Percentiles rank a stretch among this genome's conserved stretches.
Evolutionary conservation across 257 asterid species (phyloP).

Genomic region (Solanum arcanum): DNA sequence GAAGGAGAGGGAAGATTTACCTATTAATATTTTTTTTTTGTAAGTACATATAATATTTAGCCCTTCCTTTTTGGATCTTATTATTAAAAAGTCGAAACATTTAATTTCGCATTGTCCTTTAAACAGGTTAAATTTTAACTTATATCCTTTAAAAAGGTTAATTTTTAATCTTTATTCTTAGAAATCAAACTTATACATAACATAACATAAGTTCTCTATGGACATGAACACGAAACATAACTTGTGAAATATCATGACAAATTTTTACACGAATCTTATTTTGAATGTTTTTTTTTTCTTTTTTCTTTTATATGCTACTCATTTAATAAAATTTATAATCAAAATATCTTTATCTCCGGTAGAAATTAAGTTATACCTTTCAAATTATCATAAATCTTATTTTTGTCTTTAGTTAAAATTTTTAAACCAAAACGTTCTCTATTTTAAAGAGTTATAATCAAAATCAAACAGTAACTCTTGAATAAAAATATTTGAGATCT

Average conservation of each 20-base stretch:
- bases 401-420: background rate
- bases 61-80: background rate
- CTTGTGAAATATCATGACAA: background rate
- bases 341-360: background rate
- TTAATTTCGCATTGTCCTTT: background rate
- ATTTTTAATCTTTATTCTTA: background rate
- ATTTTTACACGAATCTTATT: too few relatives aligned
- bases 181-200: background rate
- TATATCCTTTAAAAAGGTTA: background rate
- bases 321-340: too few relatives aligned
- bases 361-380: background rate
- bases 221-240: background rate
- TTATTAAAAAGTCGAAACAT: too few relatives aligned
- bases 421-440: background rate
- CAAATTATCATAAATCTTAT: background rate
- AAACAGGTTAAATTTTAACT: too few relatives aligned
- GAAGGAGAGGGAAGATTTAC: background rate
- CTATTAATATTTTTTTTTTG: background rate
- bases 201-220: background rate
- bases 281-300: rapidly evolving
- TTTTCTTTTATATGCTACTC: too few relatives aligned
- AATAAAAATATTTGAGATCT: background rate
- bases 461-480: background rate
- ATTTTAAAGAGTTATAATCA: background rate
- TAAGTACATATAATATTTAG: background rate